These are phyloP conservation scores for Digitaria exilis DNA, from an alignment of 202 grass and related monocot genomes.

Conservation along the genomic window DNA sequence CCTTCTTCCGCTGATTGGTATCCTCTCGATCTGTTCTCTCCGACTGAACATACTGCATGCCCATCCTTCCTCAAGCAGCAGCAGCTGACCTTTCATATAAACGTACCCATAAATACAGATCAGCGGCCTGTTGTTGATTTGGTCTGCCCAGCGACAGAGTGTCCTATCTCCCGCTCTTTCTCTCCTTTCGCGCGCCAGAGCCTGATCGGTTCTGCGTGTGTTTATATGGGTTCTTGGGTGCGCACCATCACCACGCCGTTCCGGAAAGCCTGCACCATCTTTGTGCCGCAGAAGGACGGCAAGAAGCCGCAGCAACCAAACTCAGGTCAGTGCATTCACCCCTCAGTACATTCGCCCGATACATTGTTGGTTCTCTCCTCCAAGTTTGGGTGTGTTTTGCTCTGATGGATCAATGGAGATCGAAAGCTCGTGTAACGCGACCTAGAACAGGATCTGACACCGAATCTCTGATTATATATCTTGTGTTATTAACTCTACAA, in stretches of 20 bases:
- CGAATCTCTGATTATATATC: no score
- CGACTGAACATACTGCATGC: no score
- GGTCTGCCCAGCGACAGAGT: not conserved
- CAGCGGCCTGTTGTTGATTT: not conserved
- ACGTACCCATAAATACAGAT: no score
- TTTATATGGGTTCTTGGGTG: conserved; percentile 66
- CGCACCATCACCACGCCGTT: conserved; percentile 73
- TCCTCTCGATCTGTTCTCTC: no score
- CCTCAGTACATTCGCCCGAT: no score
- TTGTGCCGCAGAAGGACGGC: conserved; percentile 46
- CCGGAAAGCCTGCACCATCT: conserved; percentile 67
- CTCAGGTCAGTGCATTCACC: conserved; percentile 33
- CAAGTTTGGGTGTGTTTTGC: no score
- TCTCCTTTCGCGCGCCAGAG: not conserved
- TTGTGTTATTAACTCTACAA: no score
- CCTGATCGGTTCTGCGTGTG: not conserved
- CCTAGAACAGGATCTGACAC: no score
- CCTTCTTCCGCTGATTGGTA: not conserved
- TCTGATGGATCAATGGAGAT: not conserved
- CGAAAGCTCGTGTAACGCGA: no score
- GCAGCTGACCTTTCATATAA: not conserved
- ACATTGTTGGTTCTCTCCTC: not conserved
- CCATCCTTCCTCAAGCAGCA: not conserved
- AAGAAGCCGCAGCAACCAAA: conserved; percentile 38
- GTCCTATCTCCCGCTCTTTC: not conserved